Evolutionary conservation across 1,284 basidiomycete species (phyloP), one percentile per base, ranked within the genome.

Genomic region (Abortiporus biennis): DNA sequence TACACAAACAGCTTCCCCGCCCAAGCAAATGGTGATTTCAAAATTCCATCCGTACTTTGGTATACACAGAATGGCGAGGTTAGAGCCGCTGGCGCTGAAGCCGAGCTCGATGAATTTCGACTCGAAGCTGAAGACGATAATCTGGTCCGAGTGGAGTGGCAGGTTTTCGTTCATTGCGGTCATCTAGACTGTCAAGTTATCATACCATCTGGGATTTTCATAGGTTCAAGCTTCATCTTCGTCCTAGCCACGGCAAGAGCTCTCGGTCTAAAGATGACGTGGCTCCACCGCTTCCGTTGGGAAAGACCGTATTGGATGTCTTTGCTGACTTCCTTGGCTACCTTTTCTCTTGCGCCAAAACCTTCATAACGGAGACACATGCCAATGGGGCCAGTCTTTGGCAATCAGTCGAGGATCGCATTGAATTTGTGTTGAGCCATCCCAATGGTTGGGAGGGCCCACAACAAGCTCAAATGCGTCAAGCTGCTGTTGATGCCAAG

Each of bases 361-460:
- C 64, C 32, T 83, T 80, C 55, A 80, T 85, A 53, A 67, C 64
- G 38, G 77, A 85, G 46, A 83, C 80, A 5, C 80, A 85, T 50
- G 78, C 75, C 3, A 75, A 76, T 44, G 79, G 79, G 0, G 58
- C 59, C 12, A 59, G 66, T 11, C 56, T 84, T 1, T 84, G 81
- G 80, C 67, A 66, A 15, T 63, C 70, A 3, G 69, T 84, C 13
- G 76, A 81, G 50, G 52, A 66, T 15, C 66, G 74, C 49, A 69
- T 81, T 27, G 75, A 83, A 50, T 74, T 83, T 47, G 78, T 85
- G 3, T 57, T 84, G 23, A 77, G 74, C n/a, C 66, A 71, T 44
- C 68, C 68, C 0, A 71, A 71, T 46, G 68, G 67, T 20, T 70
- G 67, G 68, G 67, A 64, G 45, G 63, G 64, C 2, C 52, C 55